phyloP scores from a whole-genome alignment of 2,329 filamentous ascomycete genomes.

The Aspergillus pseudoterreus region DNA sequence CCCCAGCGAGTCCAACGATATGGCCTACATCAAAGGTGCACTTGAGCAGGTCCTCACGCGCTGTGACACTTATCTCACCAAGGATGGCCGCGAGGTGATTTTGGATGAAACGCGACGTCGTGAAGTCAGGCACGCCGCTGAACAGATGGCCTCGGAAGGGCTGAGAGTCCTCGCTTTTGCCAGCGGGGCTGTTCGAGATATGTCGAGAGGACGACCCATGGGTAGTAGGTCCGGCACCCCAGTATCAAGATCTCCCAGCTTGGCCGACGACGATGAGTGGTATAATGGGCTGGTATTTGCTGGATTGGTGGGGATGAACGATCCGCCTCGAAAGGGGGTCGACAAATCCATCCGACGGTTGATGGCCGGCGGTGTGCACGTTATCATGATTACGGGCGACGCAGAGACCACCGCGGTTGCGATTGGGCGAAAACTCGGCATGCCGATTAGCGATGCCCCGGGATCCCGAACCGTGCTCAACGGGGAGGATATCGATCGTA shows the following conservation, averaged over 20 bases:
- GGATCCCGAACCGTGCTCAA: conserved; percentile 64
- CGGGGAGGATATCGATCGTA: conserved; percentile 88
- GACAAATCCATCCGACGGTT: conserved; percentile 82
- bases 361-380: conserved; percentile 90
- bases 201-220: conserved; percentile 41
- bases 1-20: conserved; percentile 60
- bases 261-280: conserved; percentile 61
- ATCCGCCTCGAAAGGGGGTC: conserved; percentile 87
- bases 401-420: conserved; percentile 91
- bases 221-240: conserved; percentile 54
- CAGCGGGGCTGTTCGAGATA: conserved; percentile 66
- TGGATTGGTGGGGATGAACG: conserved; percentile 93
- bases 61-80: conserved; percentile 86
- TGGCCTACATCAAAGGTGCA: conserved; percentile 93
- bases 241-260: conserved; percentile 22
- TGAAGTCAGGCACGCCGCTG: conserved; percentile 74
- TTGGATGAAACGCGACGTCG: conserved; percentile 72
- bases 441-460: conserved; percentile 66
- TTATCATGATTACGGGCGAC: conserved; percentile 99
- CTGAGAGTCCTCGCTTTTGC: conserved; percentile 90
- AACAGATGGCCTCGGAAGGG: conserved; percentile 82
- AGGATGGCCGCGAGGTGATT: conserved; percentile 79
- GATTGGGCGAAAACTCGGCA: conserved; percentile 91
- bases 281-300: conserved; percentile 86
- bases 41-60: conserved; percentile 80